Conservation (phyloP, 208 protist species). For the Wallacemonas collosoma region DNA sequence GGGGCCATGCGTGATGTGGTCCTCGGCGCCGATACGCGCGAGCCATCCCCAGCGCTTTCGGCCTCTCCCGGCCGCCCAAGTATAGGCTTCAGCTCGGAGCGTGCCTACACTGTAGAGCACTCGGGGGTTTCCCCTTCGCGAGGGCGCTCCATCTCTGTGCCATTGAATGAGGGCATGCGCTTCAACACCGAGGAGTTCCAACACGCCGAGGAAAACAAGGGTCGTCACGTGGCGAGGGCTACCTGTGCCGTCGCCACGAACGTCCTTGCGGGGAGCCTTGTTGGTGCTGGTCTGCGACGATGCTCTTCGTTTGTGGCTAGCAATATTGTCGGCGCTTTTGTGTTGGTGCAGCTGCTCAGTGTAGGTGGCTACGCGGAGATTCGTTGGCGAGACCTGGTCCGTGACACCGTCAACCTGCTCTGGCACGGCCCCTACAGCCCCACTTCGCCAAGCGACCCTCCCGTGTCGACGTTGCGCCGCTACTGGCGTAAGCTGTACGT, state of each 20-base stretch:
- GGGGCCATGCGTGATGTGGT: conserved; percentile 14
- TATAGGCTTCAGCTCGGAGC: neutral
- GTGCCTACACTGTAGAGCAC: no score
- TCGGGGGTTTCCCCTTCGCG: neutral
- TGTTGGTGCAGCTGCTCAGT: conserved; percentile 48
- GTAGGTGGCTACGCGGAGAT: conserved; percentile 65
- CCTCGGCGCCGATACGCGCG: conserved; percentile 14
- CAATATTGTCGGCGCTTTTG: conserved; percentile 20
- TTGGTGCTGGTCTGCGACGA: conserved; percentile 12
- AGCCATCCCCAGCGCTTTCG: neutral
- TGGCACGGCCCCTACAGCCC: conserved; percentile 26
- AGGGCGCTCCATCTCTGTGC: conserved; percentile 1
- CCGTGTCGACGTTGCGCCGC: conserved; percentile 16
- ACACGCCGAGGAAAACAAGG: neutral
- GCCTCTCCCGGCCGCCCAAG: neutral
- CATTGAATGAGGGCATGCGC: conserved; percentile 8
- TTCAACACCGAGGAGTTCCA: conserved; percentile 15
- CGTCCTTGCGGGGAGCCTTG: conserved; percentile 28
- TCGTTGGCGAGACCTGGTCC: conserved; percentile 44
- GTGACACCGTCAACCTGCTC: conserved; percentile 31
- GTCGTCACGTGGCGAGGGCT: conserved; percentile 21
- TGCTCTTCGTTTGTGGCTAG: conserved; percentile 13
- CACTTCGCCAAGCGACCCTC: neutral
- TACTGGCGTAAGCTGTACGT: conserved; percentile 27
- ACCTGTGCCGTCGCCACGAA: conserved; percentile 25